Conservation (phyloP, 2,329 filamentous ascomycete genomes). For the Ceratocystis ficicola region DNA sequence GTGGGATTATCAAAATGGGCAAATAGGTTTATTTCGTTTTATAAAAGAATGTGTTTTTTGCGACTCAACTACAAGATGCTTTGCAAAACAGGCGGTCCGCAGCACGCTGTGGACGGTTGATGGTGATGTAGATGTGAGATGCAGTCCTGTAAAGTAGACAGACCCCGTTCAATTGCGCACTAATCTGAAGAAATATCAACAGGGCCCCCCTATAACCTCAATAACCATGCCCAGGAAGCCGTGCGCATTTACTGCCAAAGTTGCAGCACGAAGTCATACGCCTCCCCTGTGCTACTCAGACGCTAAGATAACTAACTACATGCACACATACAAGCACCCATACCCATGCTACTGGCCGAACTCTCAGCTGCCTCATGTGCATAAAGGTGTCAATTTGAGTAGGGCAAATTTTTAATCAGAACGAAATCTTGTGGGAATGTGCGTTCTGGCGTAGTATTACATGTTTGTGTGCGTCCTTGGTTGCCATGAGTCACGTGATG, state of each 20-base stretch:
- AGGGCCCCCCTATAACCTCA: too few species aligned
- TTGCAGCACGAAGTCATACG: too few species aligned
- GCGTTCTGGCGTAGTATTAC: neutral
- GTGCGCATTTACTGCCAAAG: neutral
- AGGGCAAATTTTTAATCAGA: neutral
- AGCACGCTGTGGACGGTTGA: accelerated
- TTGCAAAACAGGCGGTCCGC: neutral
- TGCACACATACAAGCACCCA: neutral
- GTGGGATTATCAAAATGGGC: conserved; percentile 1
- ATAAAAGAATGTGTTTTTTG: neutral
- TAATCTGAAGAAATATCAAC: too few species aligned
- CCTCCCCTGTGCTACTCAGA: neutral
- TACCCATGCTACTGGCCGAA: neutral
- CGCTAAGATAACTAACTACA: neutral
- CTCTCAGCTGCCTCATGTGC: neutral
- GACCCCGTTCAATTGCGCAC: too few species aligned
- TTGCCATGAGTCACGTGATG: neutral
- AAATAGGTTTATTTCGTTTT: conserved; percentile 2
- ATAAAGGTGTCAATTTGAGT: neutral
- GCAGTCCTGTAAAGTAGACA: too few species aligned
- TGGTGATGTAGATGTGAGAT: too few species aligned
- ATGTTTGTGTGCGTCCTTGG: neutral
- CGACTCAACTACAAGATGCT: too few species aligned
- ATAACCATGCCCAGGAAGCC: neutral
- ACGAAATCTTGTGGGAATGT: neutral